Evolutionary conservation across 345 rosid species (phyloP), one percentile per base, ranked within the genome.

Genomic region (Hibiscus tridactylites): DNA sequence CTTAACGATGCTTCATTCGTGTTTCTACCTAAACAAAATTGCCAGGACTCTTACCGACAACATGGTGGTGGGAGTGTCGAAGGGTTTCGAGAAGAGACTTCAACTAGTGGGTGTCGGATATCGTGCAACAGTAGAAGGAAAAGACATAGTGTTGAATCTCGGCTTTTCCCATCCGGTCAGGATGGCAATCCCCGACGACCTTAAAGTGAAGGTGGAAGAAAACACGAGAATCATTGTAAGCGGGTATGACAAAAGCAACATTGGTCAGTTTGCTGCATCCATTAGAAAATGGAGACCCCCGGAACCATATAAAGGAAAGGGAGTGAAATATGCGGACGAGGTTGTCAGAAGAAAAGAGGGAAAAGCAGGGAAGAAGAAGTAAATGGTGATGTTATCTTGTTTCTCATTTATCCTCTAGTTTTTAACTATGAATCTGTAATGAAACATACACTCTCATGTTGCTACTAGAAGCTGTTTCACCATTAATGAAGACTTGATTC

Each of bases 221-320:
- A 92, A 85, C 84, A 89, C 96, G 46, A 85, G 92, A 71, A 82
- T 95, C 75, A 72, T 79, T 0, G 85, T 95, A 17, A 82, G 90
- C 29, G 99, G 98, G n/a, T 88, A 80, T 0, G 97, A 92, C 70
- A 92, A 90, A 75, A 83, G 88, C 21, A 76, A 73, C 13, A 83
- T 95, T 5, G 96, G 97, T 33, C 90, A 90, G 80, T 95, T 92
- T 59, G 97, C 99, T 31, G 97, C 97, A n/a, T 79, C 91, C 2
- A 66, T 91, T 63, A 82, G 97, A 86, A 90, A 86, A 76, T 95
- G 97, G 97, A 90, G 97, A 64, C 97, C 99, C 6, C 97, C 99
- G 0, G 97, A 95, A 76, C 99, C 99, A 13, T 95, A 95, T 79
- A 95, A 92, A 77, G 97, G 97, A 61, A 95, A 95, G 81, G 99